Conservation (phyloP, 129 eudicot species). For the Tagetes erecta region DNA sequence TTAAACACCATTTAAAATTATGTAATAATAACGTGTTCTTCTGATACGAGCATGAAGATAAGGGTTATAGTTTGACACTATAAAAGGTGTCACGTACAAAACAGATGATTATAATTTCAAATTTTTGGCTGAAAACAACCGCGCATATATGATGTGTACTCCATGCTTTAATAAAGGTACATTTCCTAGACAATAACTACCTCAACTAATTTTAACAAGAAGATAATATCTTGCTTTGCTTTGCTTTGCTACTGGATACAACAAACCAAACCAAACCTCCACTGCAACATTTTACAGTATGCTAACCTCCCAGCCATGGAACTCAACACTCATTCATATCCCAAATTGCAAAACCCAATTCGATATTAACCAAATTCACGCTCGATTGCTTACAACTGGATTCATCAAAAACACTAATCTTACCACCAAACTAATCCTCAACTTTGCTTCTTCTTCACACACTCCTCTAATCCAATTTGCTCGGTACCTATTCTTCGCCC, state of each 20-base stretch:
- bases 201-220: constrained; percentile 18
- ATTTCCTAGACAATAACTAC: constrained; percentile 24
- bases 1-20: too few species aligned
- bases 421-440: constrained; percentile 54
- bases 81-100: too few species aligned
- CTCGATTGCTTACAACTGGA: constrained; percentile 63
- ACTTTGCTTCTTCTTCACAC: constrained; percentile 45
- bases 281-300: constrained; percentile 26
- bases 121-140: background rate
- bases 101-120: too few species aligned
- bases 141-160: constrained; percentile 11
- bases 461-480: constrained; percentile 59
- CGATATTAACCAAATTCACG: constrained; percentile 66
- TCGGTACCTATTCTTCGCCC: constrained; percentile 46
- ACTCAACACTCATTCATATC: constrained; percentile 43
- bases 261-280: background rate
- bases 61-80: too few species aligned
- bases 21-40: too few species aligned
- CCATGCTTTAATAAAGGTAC: constrained; percentile 12
- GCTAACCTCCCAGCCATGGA: constrained; percentile 61
- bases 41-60: too few species aligned
- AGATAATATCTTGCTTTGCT: constrained; percentile 9
- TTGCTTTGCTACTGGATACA: background rate
- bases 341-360: constrained; percentile 59
- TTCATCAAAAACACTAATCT: constrained; percentile 41